Conservation (phyloP, 371 early-diverging fungal species). For the Entomophthora muscae region DNA sequence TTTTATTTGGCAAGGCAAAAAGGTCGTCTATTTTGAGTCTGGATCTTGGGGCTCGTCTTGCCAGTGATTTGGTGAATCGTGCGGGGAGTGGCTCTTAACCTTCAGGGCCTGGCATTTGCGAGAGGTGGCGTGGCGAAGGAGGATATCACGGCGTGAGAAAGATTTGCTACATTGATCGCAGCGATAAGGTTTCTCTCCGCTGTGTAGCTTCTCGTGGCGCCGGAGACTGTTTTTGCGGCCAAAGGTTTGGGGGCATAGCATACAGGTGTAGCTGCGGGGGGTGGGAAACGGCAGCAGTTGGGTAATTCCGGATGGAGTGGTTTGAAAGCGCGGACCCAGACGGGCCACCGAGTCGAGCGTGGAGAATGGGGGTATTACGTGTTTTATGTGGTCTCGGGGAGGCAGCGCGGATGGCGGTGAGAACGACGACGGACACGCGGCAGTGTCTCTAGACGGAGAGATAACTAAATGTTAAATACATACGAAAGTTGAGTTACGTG, state of each 20-base stretch:
- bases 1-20: too few species aligned
- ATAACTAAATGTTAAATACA: too few species aligned
- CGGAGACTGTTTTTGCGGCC: slow-evolving; percentile 5
- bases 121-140: neutral
- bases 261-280: neutral
- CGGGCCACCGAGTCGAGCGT: neutral
- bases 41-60: neutral
- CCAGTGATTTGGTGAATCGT: neutral
- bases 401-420: too few species aligned
- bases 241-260: neutral
- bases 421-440: too few species aligned
- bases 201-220: slow-evolving; percentile 3
- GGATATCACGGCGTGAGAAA: slow-evolving; percentile 2
- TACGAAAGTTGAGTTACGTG: neutral
- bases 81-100: neutral
- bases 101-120: neutral
- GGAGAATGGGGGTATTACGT: neutral
- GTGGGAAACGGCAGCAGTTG: neutral
- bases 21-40: neutral
- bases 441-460: neutral
- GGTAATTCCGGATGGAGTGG: neutral
- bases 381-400: neutral
- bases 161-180: neutral
- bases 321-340: neutral
- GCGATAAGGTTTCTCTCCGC: neutral